These are phyloP conservation scores for Nicotiana attenuata DNA, from an alignment of 257 asterid species.

Conservation along the genomic window DNA sequence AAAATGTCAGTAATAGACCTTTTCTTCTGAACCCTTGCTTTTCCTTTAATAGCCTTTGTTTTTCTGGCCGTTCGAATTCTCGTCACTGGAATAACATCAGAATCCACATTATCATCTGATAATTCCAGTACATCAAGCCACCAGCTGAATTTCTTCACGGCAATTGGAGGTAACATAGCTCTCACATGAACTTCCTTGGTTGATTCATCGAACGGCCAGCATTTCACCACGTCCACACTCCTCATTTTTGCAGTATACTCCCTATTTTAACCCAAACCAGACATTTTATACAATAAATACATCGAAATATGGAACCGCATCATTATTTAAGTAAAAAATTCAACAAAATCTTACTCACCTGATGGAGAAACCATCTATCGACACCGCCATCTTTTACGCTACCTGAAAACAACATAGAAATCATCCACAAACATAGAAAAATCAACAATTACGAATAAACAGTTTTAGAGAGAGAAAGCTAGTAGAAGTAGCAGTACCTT, in stretches of 20 bases:
- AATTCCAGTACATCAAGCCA: conserved; percentile 47
- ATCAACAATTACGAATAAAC: background rate
- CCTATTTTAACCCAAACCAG: conserved; percentile 21
- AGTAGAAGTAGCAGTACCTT: background rate
- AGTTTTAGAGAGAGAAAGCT: conserved; percentile 6
- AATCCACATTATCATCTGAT: conserved; percentile 6
- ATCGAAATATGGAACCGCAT: background rate
- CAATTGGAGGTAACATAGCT: conserved; percentile 55
- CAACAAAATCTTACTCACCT: conserved; percentile 28
- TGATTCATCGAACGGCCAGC: conserved; percentile 69
- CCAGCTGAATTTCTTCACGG: conserved; percentile 59
- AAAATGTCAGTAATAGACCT: conserved; percentile 72
- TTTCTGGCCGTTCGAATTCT: conserved; percentile 8
- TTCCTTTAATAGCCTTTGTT: conserved; percentile 22
- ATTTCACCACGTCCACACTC: conserved; percentile 50
- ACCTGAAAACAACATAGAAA: conserved; percentile 13
- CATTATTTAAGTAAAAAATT: background rate
- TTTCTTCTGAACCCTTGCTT: conserved; percentile 48
- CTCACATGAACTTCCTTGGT: conserved; percentile 23
- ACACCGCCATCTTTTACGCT: conserved; percentile 23
- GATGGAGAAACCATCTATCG: conserved; percentile 51
- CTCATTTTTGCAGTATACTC: conserved; percentile 64
- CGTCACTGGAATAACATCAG: conserved; percentile 21
- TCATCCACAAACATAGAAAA: background rate
- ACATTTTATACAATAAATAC: background rate